Base-by-base conservation (phyloP, 495 filamentous ascomycete genomes). In the Penicillium atrosanguineum region DNA sequence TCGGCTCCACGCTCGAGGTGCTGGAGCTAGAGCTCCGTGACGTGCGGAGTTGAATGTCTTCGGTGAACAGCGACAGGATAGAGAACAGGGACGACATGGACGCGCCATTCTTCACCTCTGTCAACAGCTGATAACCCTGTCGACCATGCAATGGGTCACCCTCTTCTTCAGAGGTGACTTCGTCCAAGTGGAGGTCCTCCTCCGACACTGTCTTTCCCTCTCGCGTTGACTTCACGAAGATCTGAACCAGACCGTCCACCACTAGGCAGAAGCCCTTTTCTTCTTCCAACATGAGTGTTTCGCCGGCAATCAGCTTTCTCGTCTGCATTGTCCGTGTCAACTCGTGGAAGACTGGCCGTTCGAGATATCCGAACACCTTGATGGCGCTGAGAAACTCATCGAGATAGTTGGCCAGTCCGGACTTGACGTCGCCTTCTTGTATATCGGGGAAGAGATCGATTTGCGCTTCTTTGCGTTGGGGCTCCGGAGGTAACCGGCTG, bases 361-460 rank as follows among this genome's bases (percentile, higher is more conserved):
- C 94, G 41, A 98, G 79, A 67, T 97, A 98, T 3, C 94, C 94
- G 74, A 98, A 98, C 40, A 98, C 92, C 65, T 97, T 97, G 68
- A 98, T 97, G n/a, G 94, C 94, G 69, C 91, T 96, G 14, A 98
- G 77, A 59, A 97, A 98, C 71, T 98, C 95, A 68, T 98, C 94
- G 12, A 98, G 80, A 69, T 98, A 98, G 66, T 89, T 97, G 19
- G 90, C 84, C 25, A 98, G 80, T 3, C 95, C 94, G 1, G 91
- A 83, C 69, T 97, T 97, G 20, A 86, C 86, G 49, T 91, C 90
- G 28, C 89, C 88, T 54, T 96, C 92, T 64, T 93, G 90, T 6
- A 86, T 82, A 64, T 96, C 93, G 15, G 95, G 91, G 65, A 96
- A 97, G 16, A 97, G 77, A 62, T 98, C 95, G 62, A 98, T 81